These are phyloP conservation scores for Acidomyces sp. DNA, from an alignment of 495 filamentous ascomycete genomes.

Conservation along the genomic window DNA sequence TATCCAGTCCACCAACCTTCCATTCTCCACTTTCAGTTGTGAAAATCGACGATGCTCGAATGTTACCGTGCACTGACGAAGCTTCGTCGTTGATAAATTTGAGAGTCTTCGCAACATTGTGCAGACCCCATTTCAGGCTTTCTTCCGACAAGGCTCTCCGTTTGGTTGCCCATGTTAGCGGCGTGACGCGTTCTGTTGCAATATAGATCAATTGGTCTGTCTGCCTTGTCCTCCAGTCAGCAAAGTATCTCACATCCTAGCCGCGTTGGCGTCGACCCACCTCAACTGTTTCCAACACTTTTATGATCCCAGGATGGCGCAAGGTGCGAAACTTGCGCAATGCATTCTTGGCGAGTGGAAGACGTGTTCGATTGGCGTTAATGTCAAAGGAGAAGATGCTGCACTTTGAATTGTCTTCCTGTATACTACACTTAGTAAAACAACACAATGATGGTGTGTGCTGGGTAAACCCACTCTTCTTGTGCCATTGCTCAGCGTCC, in stretches of 20 bases:
- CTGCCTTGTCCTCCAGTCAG: slow-evolving; percentile 33
- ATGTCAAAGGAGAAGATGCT: slow-evolving; percentile 95
- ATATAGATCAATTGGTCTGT: slow-evolving; percentile 90
- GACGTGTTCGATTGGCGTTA: slow-evolving; percentile 55
- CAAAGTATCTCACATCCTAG: neutral
- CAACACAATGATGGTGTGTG: neutral
- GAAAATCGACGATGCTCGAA: slow-evolving; percentile 75
- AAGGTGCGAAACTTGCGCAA: slow-evolving; percentile 82
- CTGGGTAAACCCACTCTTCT: slow-evolving; percentile 47
- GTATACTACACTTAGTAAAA: slow-evolving; percentile 13
- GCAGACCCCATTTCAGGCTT: slow-evolving; percentile 90
- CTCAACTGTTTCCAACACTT: slow-evolving; percentile 86
- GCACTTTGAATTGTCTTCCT: slow-evolving; percentile 89
- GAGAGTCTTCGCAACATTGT: slow-evolving; percentile 76
- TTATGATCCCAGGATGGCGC: slow-evolving; percentile 86
- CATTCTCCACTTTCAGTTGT: slow-evolving; percentile 93
- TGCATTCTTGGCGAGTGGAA: slow-evolving; percentile 84
- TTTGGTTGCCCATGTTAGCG: slow-evolving; percentile 74
- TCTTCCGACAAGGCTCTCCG: slow-evolving; percentile 72
- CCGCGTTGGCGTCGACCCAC: slow-evolving; percentile 29
- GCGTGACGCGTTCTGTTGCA: slow-evolving; percentile 77
- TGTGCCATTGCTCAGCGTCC: slow-evolving; percentile 83
- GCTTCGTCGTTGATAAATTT: slow-evolving; percentile 96
- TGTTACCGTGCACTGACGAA: slow-evolving; percentile 71
- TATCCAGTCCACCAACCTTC: slow-evolving; percentile 89